Percentiles rank a stretch among this genome's conserved stretches.
phyloP scores from a whole-genome alignment of 2,329 filamentous ascomycete genomes.

The Fusarium pseudonygamai region DNA sequence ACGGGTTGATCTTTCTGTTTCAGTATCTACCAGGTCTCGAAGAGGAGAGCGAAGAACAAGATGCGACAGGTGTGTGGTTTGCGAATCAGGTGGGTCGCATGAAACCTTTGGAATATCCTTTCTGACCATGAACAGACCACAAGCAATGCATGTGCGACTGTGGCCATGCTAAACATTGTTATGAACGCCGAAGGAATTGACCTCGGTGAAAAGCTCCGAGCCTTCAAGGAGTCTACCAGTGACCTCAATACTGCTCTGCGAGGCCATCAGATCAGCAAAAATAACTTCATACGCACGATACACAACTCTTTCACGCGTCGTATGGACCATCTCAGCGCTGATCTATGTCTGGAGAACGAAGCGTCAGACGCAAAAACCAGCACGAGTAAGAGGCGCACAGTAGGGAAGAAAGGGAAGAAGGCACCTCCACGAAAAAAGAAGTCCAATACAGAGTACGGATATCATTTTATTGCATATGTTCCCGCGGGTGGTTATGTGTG shows the following conservation, averaged over 20 bases:
- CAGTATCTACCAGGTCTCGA: constrained; percentile 68
- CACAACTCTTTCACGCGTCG: constrained; percentile 90
- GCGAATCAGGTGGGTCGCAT: constrained; percentile 77
- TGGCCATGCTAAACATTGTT: constrained; percentile 90
- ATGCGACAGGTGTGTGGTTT: constrained; percentile 80
- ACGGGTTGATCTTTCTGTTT: constrained; percentile 91
- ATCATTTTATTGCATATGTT: constrained; percentile 91
- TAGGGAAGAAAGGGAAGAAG: constrained; percentile 50
- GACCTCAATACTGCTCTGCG: constrained; percentile 75
- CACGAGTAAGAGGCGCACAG: constrained; percentile 44
- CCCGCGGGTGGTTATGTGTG: constrained; percentile 79
- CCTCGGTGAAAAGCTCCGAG: constrained; percentile 74
- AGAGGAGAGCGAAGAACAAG: constrained; percentile 63
- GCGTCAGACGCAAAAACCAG: constrained; percentile 52
- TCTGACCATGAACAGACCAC: constrained; percentile 65
- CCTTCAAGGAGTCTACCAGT: constrained; percentile 78
- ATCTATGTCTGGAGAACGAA: constrained; percentile 71
- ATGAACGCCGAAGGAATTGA: constrained; percentile 79
- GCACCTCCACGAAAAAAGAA: constrained; percentile 48
- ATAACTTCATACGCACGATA: constrained; percentile 78
- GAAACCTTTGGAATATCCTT: neutral
- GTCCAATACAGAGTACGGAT: constrained; percentile 68
- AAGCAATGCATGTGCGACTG: constrained; percentile 88
- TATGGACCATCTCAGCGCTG: constrained; percentile 78
- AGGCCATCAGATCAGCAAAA: constrained; percentile 78